phyloP scores from a whole-genome alignment of 495 filamentous ascomycete genomes.

The Podospora pseudopauciseta region DNA sequence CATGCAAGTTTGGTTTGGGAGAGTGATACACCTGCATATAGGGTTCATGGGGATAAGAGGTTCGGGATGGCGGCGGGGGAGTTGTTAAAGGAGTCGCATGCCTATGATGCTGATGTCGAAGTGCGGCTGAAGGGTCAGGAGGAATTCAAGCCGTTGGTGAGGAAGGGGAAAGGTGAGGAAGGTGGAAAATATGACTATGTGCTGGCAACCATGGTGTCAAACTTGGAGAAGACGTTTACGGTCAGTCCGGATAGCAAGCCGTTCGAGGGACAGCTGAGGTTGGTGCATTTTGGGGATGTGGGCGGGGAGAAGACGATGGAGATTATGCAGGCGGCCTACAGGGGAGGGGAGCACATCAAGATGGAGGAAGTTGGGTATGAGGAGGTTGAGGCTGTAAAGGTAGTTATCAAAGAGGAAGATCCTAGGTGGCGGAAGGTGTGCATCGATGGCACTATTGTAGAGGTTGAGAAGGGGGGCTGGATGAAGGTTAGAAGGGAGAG shows the following conservation, averaged over 20 bases:
- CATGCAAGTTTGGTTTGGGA: constrained; percentile 86
- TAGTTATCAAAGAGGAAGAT: constrained; percentile 62
- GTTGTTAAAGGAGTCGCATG: constrained; percentile 62
- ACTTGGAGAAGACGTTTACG: constrained; percentile 73
- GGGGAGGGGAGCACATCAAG: constrained; percentile 62
- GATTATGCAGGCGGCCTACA: constrained; percentile 73
- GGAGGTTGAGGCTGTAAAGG: constrained; percentile 56
- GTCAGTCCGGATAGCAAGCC: constrained; percentile 69
- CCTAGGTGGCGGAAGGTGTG: constrained; percentile 78
- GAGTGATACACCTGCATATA: constrained; percentile 75
- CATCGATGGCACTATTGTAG: constrained; percentile 82
- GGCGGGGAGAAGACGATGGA: constrained; percentile 62
- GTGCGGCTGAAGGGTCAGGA: constrained; percentile 14
- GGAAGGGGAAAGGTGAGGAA: background rate
- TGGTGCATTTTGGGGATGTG: constrained; percentile 71
- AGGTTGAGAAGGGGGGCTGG: constrained; percentile 65
- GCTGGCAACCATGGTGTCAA: constrained; percentile 68
- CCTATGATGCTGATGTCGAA: constrained; percentile 59
- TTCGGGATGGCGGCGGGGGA: constrained; percentile 81
- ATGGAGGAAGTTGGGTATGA: constrained; percentile 62
- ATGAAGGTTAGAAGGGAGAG: constrained; percentile 53
- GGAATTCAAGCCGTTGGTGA: background rate
- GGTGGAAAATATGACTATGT: constrained; percentile 64
- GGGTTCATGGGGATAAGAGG: constrained; percentile 66
- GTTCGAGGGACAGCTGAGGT: constrained; percentile 60